Conservation (phyloP, 1,139 yeast genomes). For the Debaryomyces singareniensis region DNA sequence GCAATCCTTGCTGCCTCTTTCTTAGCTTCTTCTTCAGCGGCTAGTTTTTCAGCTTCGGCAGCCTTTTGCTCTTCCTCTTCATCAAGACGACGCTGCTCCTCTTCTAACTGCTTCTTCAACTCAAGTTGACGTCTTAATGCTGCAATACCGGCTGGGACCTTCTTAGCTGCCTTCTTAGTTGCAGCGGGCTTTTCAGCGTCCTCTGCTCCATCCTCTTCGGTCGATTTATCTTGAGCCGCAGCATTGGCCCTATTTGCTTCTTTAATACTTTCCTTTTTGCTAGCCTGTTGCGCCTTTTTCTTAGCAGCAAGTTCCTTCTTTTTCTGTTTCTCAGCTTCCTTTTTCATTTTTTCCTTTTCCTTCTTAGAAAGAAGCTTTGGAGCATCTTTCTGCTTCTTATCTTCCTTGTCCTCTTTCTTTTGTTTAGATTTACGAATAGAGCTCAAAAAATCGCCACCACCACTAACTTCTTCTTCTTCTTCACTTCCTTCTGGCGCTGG, state of each 20-base stretch:
- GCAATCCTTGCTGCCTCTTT: slow-evolving; percentile 67
- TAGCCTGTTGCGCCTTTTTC: slow-evolving; percentile 65
- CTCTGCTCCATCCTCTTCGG: slow-evolving; percentile 33
- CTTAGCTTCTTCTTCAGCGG: slow-evolving; percentile 57
- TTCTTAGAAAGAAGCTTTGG: slow-evolving; percentile 85
- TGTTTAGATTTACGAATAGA: slow-evolving; percentile 75
- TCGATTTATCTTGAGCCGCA: slow-evolving; percentile 25
- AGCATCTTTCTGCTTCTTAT: slow-evolving; percentile 44
- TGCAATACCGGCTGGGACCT: slow-evolving; percentile 74
- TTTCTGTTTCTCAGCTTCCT: slow-evolving; percentile 90
- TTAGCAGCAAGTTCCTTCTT: slow-evolving; percentile 88
- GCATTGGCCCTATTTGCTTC: slow-evolving; percentile 55
- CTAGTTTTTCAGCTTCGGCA: slow-evolving; percentile 56
- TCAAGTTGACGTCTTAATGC: slow-evolving; percentile 82
- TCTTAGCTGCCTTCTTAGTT: slow-evolving; percentile 55
- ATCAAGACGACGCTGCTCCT: slow-evolving; percentile 55
- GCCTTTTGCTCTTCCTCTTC: slow-evolving; percentile 64
- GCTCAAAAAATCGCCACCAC: slow-evolving; percentile 69
- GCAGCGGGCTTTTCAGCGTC: slow-evolving; percentile 24
- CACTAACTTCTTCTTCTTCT: slow-evolving; percentile 26
- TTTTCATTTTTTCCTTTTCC: slow-evolving; percentile 96
- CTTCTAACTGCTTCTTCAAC: slow-evolving; percentile 77
- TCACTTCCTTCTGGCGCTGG: slow-evolving; percentile 7
- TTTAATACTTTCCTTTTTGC: slow-evolving; percentile 58
- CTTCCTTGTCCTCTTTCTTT: slow-evolving; percentile 59